Percentiles rank a stretch among this genome's conserved stretches.
Conservation (phyloP, 1,284 basidiomycete species). For the Sporisorium exsertum region DNA sequence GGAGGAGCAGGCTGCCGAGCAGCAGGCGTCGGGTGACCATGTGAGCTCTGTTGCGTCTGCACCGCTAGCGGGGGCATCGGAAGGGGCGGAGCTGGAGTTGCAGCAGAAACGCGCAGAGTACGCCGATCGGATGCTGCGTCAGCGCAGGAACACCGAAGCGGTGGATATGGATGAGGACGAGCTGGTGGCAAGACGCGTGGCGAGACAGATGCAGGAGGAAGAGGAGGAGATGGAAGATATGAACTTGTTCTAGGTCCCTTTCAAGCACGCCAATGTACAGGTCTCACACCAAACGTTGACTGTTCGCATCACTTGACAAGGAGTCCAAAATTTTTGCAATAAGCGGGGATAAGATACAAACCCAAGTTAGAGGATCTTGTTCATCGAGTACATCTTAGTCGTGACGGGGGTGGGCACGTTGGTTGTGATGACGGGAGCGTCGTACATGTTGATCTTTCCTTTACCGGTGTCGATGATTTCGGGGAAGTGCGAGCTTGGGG, state of each 20-base stretch:
- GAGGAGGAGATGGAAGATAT: conserved; percentile 21
- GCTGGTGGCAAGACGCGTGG: not conserved
- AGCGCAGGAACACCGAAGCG: conserved; percentile 21
- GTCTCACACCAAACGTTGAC: no score
- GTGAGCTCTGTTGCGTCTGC: not conserved
- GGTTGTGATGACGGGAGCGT: conserved; percentile 55
- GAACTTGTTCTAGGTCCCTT: conserved; percentile 22
- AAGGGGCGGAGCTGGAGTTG: not conserved
- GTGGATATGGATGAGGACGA: conserved; percentile 28
- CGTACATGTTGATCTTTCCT: conserved; percentile 64
- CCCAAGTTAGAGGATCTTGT: conserved; percentile 40
- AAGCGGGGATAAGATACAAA: no score
- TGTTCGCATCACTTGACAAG: no score
- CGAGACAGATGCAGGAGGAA: conserved; percentile 9
- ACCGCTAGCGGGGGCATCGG: not conserved
- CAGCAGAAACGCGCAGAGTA: conserved; percentile 29
- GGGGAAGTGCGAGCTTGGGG: conserved; percentile 29
- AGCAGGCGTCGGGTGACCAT: not conserved
- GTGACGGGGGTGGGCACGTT: conserved; percentile 53
- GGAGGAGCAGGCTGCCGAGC: not conserved
- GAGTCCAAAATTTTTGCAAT: no score
- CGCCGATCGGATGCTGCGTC: conserved; percentile 28
- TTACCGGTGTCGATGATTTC: conserved; percentile 55
- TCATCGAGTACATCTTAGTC: conserved; percentile 57
- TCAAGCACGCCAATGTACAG: not conserved